Evolutionary conservation across 2,329 filamentous ascomycete species (phyloP).

Genomic region (Pseudogymnoascus sp.): DNA sequence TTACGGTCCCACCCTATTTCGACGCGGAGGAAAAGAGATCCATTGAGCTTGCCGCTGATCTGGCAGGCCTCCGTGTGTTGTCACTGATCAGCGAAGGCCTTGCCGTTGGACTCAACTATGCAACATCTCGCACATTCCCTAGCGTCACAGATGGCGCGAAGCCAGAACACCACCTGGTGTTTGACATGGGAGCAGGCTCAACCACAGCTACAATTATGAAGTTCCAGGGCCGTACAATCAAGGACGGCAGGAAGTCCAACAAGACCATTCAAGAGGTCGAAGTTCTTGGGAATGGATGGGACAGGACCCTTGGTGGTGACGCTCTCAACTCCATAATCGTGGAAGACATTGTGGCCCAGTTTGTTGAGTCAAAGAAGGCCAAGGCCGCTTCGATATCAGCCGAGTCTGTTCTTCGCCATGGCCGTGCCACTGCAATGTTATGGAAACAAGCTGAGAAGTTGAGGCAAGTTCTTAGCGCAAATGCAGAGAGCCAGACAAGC

Average conservation of each 20-base stretch:
- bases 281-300: conserved; percentile 80
- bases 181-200: conserved; percentile 96
- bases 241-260: conserved; percentile 88
- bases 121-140: conserved; percentile 83
- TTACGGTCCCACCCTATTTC: conserved; percentile 87
- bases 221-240: conserved; percentile 83
- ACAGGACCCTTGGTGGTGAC: conserved; percentile 83
- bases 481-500: conserved; percentile 68
- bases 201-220: conserved; percentile 83
- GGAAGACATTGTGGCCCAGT: conserved; percentile 77
- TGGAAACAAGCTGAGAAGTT: conserved; percentile 84
- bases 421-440: conserved; percentile 81
- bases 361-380: conserved; percentile 62
- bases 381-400: conserved; percentile 57
- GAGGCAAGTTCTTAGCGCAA: conserved; percentile 87
- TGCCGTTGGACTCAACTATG: conserved; percentile 92
- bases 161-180: conserved; percentile 87
- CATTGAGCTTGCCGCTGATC: conserved; percentile 71
- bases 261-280: conserved; percentile 96
- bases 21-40: conserved; percentile 85
- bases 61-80: conserved; percentile 82
- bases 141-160: conserved; percentile 74
- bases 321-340: conserved; percentile 80
- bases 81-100: conserved; percentile 81
- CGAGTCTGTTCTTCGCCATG: conserved; percentile 63